These are phyloP conservation scores for Bassia scoparia DNA, from an alignment of 148 eudicot genomes.

Conservation along the genomic window DNA sequence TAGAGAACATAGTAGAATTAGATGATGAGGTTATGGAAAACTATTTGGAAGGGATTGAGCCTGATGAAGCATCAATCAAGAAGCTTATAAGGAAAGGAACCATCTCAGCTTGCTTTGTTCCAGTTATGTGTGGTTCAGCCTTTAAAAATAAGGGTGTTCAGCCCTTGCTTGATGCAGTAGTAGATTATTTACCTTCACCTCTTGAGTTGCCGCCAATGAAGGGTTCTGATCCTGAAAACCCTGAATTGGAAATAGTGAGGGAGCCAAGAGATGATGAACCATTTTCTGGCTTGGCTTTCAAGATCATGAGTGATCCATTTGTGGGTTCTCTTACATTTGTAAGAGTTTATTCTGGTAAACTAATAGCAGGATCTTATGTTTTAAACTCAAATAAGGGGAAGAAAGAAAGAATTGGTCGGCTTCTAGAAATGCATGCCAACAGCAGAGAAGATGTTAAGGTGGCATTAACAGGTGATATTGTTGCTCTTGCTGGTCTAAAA, in stretches of 20 bases:
- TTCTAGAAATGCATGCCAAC: slow-evolving; percentile 98
- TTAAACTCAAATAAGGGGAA: slow-evolving; percentile 89
- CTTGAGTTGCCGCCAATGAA: slow-evolving; percentile 83
- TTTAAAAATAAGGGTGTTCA: slow-evolving; percentile 98
- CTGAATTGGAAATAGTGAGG: slow-evolving; percentile 65
- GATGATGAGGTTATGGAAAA: slow-evolving; percentile 83
- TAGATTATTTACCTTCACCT: slow-evolving; percentile 94
- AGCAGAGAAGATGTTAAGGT: slow-evolving; percentile 88
- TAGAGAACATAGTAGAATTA: slow-evolving; percentile 70
- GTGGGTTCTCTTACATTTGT: slow-evolving; percentile 97
- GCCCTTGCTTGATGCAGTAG: slow-evolving; percentile 96
- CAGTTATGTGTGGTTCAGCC: slow-evolving; percentile 92
- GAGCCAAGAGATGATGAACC: slow-evolving; percentile 80
- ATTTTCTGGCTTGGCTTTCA: slow-evolving; percentile 88
- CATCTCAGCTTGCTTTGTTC: slow-evolving; percentile 62
- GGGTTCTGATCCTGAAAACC: slow-evolving; percentile 90
- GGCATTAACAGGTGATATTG: slow-evolving; percentile 85
- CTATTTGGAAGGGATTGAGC: slow-evolving; percentile 86
- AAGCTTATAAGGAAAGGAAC: slow-evolving; percentile 78
- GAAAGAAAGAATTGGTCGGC: slow-evolving; percentile 94
- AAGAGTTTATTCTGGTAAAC: slow-evolving; percentile 83
- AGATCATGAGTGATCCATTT: slow-evolving; percentile 94
- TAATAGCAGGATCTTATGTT: slow-evolving; percentile 84
- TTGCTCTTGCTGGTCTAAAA: slow-evolving; percentile 94
- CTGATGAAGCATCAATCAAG: slow-evolving; percentile 83